Base-by-base conservation (phyloP, 768 basidiomycete genomes). In the Phlebiopsis flavidoalba region DNA sequence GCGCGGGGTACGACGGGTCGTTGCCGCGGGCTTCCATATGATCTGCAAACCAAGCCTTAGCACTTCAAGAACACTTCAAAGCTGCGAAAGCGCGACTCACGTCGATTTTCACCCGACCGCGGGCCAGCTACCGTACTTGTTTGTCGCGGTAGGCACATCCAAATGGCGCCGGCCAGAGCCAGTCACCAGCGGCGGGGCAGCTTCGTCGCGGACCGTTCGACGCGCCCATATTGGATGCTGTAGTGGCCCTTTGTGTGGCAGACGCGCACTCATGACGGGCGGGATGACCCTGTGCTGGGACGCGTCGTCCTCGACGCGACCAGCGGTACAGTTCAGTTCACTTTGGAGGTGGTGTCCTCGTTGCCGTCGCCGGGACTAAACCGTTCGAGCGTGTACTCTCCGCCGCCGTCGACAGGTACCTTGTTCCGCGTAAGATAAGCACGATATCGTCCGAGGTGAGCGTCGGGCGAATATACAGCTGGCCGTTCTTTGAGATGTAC, bases 401-500 rank as follows among this genome's bases (percentile, higher is more conserved):
- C 71, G 0, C 62, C 66, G 19, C 80, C 80, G 65, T 81, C 66
- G 60, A 76, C n/a, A n/a, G n/a, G 68, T 19, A 84, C 75, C 0
- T 74, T 68, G 57, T 65, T 55, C 0, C 72, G 8, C 77, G n/a
- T n/a, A n/a, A n/a, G n/a, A n/a, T n/a, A n/a, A n/a, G n/a, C n/a
- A n/a, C 76, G 65, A 84, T 71, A 5, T 71, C 69, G 66, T 84
- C 82, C 45, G 78, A 75, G 6, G 84, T 85, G 61, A 86, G 76
- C 8, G 85, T 86, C 10, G 85, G 74, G 67, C 82, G 77, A 70
- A 86, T 82, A 75, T 83, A 85, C 36, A 86, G 76, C 58, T 79
- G 70, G 8, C 79, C 78, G 69, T 83, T 76, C 46, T 77, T 68
- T n/a, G n/a, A n/a, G 50, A 81, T 70, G 73, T 77, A 82, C 3